A percentile compares a stretch with the other conserved stretches of the same genome.
Conservation (phyloP, 768 basidiomycete genomes). For the Coprinopsis cinerea region DNA sequence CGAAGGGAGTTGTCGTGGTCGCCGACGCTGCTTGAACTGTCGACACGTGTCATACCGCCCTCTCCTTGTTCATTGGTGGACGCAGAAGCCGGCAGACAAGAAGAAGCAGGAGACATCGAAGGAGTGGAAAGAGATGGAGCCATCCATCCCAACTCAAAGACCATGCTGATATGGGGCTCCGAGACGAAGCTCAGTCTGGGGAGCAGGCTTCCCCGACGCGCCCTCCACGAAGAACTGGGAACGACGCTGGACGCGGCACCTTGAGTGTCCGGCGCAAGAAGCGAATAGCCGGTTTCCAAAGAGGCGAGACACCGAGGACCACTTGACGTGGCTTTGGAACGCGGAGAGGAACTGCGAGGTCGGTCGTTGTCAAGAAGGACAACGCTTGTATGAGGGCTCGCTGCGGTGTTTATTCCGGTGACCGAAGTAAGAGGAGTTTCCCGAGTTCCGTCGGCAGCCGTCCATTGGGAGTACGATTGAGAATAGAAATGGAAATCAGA, state of each 20-base stretch:
- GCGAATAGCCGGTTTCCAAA: background rate
- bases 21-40: background rate
- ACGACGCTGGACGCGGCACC: too few species aligned
- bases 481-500: background rate
- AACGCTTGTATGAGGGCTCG: background rate
- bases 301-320: background rate
- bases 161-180: background rate
- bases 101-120: background rate
- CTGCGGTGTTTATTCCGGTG: background rate
- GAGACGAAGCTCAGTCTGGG: background rate
- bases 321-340: too few species aligned
- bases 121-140: too few species aligned
- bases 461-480: background rate
- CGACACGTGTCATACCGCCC: background rate
- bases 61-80: background rate
- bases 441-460: too few species aligned
- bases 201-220: background rate
- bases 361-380: background rate
- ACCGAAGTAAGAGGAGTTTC: background rate
- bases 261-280: background rate
- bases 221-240: background rate
- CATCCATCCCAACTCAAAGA: background rate
- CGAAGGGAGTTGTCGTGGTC: background rate
- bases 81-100: background rate
- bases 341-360: background rate